phyloP scores from a whole-genome alignment of 2,329 filamentous ascomycete species.

The Hypoxylon rubiginosum region DNA sequence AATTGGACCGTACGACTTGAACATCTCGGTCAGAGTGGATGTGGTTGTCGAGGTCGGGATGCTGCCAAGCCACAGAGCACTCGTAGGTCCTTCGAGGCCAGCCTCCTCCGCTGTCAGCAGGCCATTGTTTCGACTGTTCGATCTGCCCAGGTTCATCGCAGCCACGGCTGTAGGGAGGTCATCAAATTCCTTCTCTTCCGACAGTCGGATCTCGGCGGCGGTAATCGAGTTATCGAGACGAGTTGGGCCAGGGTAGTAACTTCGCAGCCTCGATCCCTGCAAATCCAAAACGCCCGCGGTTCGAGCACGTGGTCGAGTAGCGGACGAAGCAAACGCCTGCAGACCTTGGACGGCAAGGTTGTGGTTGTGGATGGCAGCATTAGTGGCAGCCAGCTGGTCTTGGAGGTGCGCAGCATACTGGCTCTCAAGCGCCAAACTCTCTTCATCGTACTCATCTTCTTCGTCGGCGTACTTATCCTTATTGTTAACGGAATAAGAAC shows the following conservation, averaged over 20 bases:
- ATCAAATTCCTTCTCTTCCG: conserved; percentile 83
- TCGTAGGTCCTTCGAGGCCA: conserved; percentile 88
- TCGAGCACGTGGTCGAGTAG: conserved; percentile 85
- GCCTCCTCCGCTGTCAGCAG: conserved; percentile 81
- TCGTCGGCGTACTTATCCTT: conserved; percentile 96
- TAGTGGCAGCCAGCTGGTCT: conserved; percentile 73
- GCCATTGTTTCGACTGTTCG: conserved; percentile 75
- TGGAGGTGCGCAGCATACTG: conserved; percentile 73
- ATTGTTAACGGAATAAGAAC: conserved; percentile 98
- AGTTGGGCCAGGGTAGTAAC: conserved; percentile 79
- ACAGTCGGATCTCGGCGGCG: conserved; percentile 79
- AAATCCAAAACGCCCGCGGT: conserved; percentile 90
- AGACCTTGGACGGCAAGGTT: conserved; percentile 85
- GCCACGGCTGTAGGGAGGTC: conserved; percentile 86
- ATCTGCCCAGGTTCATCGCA: conserved; percentile 78
- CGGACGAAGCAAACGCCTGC: conserved; percentile 81
- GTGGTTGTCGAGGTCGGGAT: conserved; percentile 97
- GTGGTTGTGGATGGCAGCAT: conserved; percentile 85
- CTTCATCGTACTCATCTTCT: conserved; percentile 81
- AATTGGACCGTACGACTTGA: conserved; percentile 91
- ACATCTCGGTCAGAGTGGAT: conserved; percentile 94
- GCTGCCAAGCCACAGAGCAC: conserved; percentile 96
- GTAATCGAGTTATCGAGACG: conserved; percentile 82
- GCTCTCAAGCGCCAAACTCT: conserved; percentile 64
- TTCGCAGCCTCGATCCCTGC: conserved; percentile 74